Base-by-base conservation (phyloP, 345 rosid genomes). In the Syzygium grande region DNA sequence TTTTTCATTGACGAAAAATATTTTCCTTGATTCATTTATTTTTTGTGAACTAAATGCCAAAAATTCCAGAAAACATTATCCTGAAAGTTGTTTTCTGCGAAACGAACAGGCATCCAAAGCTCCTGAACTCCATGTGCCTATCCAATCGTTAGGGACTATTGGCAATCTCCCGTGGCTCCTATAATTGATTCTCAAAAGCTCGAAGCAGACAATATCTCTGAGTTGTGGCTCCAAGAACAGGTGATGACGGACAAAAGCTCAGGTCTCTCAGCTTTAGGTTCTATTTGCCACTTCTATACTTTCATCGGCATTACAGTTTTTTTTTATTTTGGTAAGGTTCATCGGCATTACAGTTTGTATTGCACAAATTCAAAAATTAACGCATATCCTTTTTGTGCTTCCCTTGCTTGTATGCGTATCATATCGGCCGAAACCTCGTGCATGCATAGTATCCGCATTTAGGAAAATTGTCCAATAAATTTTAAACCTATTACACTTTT, bases 401-500 rank as follows among this genome's bases (percentile, higher is more conserved):
- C 63, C 9, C 15, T 0, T 58, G 63, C 11, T 38, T 0, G 0
- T 58, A 58, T 58, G 63, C n/a, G 63, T 4, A 12, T 0, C n/a
- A 13, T 25, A 2, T 58, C 63, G n/a, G n/a, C 29, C 29, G n/a
- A 58, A 58, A 58, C n/a, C 25, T 23, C 29, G 63, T 58, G 29
- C 29, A 0, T 23, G 63, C 29, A 25, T 58, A 58, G 63, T 56
- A 1, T 56, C 12, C n/a, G 3, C 41, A 38, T 38, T 38, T 3
- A 38, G 41, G 41, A 38, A 38, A 38, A 38, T 38, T 38, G 41
- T 38, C 41, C 41, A 38, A 38, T 3, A 38, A 38, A 1, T 38
- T 3, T 38, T 38, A 38, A 38, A 38, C 41, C 3, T 38, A 38
- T 38, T 38, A 4, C 41, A 38, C 3, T 38, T 38, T 38, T 38